Conservation (phyloP, 129 eudicot genomes). For the Chrysanthemum seticuspe region DNA sequence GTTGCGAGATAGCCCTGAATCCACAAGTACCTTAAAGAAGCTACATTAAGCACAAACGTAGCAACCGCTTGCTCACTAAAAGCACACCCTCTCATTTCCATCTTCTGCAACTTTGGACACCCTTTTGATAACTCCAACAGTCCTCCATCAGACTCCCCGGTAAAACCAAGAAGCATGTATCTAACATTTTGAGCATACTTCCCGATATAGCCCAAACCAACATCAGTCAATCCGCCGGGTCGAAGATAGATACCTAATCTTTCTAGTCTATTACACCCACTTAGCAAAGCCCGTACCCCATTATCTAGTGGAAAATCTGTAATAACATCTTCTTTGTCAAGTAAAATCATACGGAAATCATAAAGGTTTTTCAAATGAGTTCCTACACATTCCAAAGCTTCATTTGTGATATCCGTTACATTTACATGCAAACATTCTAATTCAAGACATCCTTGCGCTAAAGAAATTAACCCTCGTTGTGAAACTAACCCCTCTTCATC, state of each 20-base stretch:
- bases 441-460: slow-evolving; percentile 65
- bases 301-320: slow-evolving; percentile 81
- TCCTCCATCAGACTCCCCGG: slow-evolving; percentile 78
- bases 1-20: slow-evolving; percentile 67
- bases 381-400: slow-evolving; percentile 59
- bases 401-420: slow-evolving; percentile 72
- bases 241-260: slow-evolving; percentile 77
- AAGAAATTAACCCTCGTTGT: slow-evolving; percentile 65
- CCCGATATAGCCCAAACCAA: slow-evolving; percentile 67
- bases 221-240: slow-evolving; percentile 69
- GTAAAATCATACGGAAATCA: slow-evolving; percentile 71
- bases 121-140: slow-evolving; percentile 71
- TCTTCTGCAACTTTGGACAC: slow-evolving; percentile 70
- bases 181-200: slow-evolving; percentile 53
- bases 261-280: slow-evolving; percentile 55
- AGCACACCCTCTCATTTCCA: slow-evolving; percentile 67
- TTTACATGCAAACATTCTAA: slow-evolving; percentile 73
- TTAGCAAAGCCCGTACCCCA: slow-evolving; percentile 68
- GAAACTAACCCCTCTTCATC: slow-evolving; percentile 81
- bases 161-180: slow-evolving; percentile 85
- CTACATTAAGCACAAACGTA: slow-evolving; percentile 44
- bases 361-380: slow-evolving; percentile 54
- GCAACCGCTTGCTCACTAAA: slow-evolving; percentile 74
- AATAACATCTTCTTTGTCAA: slow-evolving; percentile 54
- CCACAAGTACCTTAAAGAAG: slow-evolving; percentile 81